phyloP scores from a whole-genome alignment of 306 rosid species.

The Albizia julibrissin region DNA sequence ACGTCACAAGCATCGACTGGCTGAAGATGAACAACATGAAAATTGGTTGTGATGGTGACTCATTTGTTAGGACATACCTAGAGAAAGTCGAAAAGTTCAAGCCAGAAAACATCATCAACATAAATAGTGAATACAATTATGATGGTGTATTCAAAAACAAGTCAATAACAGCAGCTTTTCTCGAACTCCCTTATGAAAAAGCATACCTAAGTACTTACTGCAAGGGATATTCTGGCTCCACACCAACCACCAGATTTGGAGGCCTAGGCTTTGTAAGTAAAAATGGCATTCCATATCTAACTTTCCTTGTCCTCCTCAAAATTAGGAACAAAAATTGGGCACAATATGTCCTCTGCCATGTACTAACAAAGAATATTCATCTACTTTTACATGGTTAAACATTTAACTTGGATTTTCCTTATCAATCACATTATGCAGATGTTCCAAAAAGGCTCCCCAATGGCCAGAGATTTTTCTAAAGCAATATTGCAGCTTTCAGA shows the following conservation, averaged over 20 bases:
- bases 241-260: conserved; percentile 55
- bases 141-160: conserved; percentile 23
- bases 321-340: neutral
- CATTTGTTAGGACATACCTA: conserved; percentile 54
- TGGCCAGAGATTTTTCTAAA: conserved; percentile 57
- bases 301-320: neutral
- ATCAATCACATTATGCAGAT: conserved; percentile 45
- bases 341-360: neutral
- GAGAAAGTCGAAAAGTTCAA: conserved; percentile 39
- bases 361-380: neutral
- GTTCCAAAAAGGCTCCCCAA: conserved; percentile 75
- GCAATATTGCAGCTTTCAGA: conserved; percentile 55
- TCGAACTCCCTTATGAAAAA: conserved; percentile 68
- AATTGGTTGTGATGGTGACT: conserved; percentile 62
- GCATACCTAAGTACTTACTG: conserved; percentile 51
- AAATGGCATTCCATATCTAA: neutral
- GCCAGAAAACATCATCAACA: conserved; percentile 25
- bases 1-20: conserved; percentile 44
- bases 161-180: conserved; percentile 63
- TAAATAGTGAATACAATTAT: conserved; percentile 33
- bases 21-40: conserved; percentile 39
- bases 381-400: neutral
- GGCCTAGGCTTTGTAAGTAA: conserved; percentile 77
- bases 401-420: neutral
- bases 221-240: conserved; percentile 41